Evolutionary conservation across 495 filamentous ascomycete species (phyloP).

Genomic region (Acidiella bohemica): DNA sequence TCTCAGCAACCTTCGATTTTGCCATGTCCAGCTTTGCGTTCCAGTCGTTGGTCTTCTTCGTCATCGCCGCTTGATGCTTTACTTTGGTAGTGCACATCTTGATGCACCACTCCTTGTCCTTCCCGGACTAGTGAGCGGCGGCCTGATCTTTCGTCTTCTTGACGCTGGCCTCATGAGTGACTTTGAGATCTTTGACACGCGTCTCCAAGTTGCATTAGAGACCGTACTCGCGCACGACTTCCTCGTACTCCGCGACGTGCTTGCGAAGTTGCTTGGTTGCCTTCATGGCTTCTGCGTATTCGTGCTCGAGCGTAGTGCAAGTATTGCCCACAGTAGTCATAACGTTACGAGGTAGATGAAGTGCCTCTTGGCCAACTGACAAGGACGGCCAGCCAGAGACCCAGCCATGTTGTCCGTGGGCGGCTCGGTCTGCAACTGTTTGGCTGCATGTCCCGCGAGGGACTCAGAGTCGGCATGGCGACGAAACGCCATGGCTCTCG

Average conservation of each 20-base stretch:
- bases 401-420: no score
- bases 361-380: no score
- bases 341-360: no score
- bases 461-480: no score
- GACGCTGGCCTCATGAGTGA: not conserved
- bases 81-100: not conserved
- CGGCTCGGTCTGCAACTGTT: no score
- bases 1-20: not conserved
- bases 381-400: no score
- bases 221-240: not conserved
- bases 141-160: not conserved
- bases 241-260: not conserved
- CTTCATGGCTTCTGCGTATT: no score
- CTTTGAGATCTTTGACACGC: not conserved
- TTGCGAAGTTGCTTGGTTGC: not conserved
- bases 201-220: not conserved
- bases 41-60: not conserved
- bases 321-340: no score
- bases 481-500: no score
- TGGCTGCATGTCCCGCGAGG: no score
- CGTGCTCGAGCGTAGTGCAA: no score
- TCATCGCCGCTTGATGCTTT: no score
- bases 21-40: not conserved
- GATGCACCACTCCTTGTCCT: not conserved
- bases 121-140: not conserved